These are phyloP conservation scores for Clarireedia sp. DNA, from an alignment of 2,329 filamentous ascomycete species.

Conservation along the genomic window DNA sequence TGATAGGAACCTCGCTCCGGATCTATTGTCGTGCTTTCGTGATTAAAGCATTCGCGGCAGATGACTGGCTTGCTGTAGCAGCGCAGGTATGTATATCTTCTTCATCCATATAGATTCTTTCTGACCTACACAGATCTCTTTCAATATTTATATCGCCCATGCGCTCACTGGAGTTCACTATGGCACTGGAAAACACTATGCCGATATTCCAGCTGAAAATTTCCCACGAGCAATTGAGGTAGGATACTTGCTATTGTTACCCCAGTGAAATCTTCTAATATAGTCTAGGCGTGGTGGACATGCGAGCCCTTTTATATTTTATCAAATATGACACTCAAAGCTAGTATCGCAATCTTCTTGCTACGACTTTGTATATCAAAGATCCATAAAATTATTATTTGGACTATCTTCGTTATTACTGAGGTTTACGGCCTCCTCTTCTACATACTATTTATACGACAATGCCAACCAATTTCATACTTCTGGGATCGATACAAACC, in stretches of 20 bases:
- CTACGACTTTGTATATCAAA: constrained; percentile 30
- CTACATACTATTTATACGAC: constrained; percentile 33
- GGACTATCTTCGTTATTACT: constrained; percentile 27
- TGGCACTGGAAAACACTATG: neutral
- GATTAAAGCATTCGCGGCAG: neutral
- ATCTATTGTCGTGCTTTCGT: neutral
- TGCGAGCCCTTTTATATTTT: constrained; percentile 34
- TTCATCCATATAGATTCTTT: too few species aligned
- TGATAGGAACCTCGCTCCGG: neutral
- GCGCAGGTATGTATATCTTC: neutral
- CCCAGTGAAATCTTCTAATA: neutral
- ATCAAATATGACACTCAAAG: constrained; percentile 33
- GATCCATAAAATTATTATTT: constrained; percentile 31
- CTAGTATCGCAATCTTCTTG: constrained; percentile 34
- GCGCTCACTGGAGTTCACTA: neutral
- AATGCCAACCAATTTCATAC: constrained; percentile 33
- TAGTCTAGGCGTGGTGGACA: constrained; percentile 30
- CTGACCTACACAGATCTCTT: neutral
- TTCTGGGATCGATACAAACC: constrained; percentile 32
- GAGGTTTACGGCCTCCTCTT: constrained; percentile 32
- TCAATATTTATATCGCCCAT: neutral
- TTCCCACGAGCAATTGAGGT: neutral
- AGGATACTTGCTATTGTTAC: neutral
- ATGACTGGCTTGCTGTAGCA: neutral
- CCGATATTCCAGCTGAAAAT: neutral